These are phyloP conservation scores for Quercus dentata DNA, from an alignment of 306 rosid genomes.

Conservation along the genomic window DNA sequence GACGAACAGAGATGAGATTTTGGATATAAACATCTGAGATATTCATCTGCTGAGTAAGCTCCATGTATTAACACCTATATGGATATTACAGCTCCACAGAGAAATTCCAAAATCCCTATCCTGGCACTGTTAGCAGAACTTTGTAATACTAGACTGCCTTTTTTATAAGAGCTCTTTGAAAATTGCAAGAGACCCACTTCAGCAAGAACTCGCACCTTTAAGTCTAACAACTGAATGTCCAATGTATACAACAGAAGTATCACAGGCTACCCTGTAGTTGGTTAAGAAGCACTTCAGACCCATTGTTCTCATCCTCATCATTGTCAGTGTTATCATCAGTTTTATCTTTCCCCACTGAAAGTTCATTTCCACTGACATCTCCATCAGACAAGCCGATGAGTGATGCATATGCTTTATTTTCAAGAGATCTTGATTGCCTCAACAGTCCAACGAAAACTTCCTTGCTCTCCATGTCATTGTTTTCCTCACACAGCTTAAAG, in stretches of 20 bases:
- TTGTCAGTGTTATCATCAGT: slow-evolving; percentile 16
- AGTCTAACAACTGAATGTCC: neutral
- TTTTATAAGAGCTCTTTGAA: slow-evolving; percentile 2
- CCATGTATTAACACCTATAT: neutral
- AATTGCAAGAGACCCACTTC: slow-evolving; percentile 1
- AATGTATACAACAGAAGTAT: neutral
- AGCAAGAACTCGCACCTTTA: neutral
- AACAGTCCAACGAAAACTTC: slow-evolving; percentile 49
- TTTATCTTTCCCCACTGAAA: slow-evolving; percentile 17
- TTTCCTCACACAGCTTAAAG: slow-evolving; percentile 53
- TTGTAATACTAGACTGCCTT: neutral
- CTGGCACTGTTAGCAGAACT: neutral
- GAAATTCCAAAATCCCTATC: neutral
- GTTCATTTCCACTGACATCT: slow-evolving; percentile 18
- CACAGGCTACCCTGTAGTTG: slow-evolving; percentile 43
- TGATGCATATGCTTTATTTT: slow-evolving; percentile 49
- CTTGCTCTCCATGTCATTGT: slow-evolving; percentile 46
- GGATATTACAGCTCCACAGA: neutral
- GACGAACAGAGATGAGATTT: neutral
- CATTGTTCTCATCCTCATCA: slow-evolving; percentile 34
- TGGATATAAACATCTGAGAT: neutral
- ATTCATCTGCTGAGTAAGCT: neutral
- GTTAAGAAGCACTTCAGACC: slow-evolving; percentile 52
- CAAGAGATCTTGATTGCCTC: slow-evolving; percentile 46
- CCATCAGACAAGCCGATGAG: slow-evolving; percentile 42